Base-by-base conservation (phyloP, 1,284 basidiomycete species). In the Pseudozyma sp. region DNA sequence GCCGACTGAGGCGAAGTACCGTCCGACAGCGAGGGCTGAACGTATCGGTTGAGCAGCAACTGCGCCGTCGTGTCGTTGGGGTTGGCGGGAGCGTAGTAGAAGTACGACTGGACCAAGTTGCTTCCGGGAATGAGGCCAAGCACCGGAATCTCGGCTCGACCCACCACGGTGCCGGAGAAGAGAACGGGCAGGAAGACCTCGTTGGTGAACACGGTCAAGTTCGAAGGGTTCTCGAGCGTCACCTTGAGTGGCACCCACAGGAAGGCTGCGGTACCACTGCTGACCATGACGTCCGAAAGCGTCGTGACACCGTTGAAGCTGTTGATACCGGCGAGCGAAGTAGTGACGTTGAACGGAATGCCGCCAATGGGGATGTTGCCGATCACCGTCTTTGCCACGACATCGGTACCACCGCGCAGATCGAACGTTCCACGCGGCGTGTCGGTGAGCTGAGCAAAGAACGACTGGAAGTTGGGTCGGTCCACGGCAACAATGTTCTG, bases 311-410 rank as follows among this genome's bases (percentile, higher is more conserved):
- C 55, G 54, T 55, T 72, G 63, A 78, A 75, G 31, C 53, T 64
- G 69, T 83, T 65, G 47, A 70, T 75, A 87, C 90, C 89, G 74
- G 86, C 87, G 52, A 92, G 76, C 44, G 83, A 84, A 4, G 90
- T 89, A 7, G 85, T 82, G 35, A 91, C 89, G 66, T 88, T 86
- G 83, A 92, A 90, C 1, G 88, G 87, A 75, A 92, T 90, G 19
- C 88, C 88, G 5, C 86, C 84, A 62, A 92, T 91, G 0, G 89
- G 89, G 17, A 92, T 87, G 77, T 91, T 85, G 13, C 91, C 91
- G 47, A 92, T 90, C 0, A 87, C 81, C 1, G 91, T 92, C 56
- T 87, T 87, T 1, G 88, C 92, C 14, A 87, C 86, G 42, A 92
- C 89, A 70, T 90, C 86, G 0, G 89, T 89, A 1, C 87, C 85